Evolutionary conservation across 192 early-diverging fungal species (phyloP), one percentile per base, ranked within the genome.

Genomic region (Coemansia sp.): DNA sequence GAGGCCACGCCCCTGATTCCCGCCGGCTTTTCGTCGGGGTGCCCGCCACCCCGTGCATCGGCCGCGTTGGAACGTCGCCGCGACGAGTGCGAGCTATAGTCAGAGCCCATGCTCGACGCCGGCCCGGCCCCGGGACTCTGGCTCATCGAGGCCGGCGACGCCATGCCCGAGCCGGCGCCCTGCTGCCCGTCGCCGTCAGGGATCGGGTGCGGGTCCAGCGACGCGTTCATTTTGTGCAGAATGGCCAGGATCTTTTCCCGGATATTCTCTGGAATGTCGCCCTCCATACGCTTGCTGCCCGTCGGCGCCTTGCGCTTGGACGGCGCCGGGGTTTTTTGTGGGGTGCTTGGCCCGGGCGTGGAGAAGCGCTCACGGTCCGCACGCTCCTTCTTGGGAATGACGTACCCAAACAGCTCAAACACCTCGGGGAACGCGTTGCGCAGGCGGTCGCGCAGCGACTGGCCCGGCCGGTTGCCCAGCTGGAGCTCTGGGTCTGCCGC

Each of bases 381-480:
- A 7, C 70, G 64, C 53, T 74, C 70, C 48, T 74, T 74, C 14
- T 74, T 74, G 2, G 70, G 70, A 14, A 74, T 74, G 5, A 67
- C 57, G 38, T 74, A 74, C 0, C 70, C 70, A 36, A 74, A 74
- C 41, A 74, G 40, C 54, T 67, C 63, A 42, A 74, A 74, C n/a
- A 74, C 64, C 34, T 62, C 60, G 32, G 70, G 70, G 22, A 74
- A 74, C 25, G 70, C 70, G 25, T 74, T 74, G 55, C 71, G 64
- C 49, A 75, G 36, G 9, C 71, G 64, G 44, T 75, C 71, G 12
- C 71, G 59, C 45, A 75, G 42, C 28, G 71, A 75, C 42, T 75
- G 71, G n/a, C 71, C 71, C 0, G 64, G 64, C 20, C 71, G 55
- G 16, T 75, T 38, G 10, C 45, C 55, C 3, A 75, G 56, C 42